phyloP scores from a whole-genome alignment of 2,329 filamentous ascomycete species.

The Remersonia thermophila region DNA sequence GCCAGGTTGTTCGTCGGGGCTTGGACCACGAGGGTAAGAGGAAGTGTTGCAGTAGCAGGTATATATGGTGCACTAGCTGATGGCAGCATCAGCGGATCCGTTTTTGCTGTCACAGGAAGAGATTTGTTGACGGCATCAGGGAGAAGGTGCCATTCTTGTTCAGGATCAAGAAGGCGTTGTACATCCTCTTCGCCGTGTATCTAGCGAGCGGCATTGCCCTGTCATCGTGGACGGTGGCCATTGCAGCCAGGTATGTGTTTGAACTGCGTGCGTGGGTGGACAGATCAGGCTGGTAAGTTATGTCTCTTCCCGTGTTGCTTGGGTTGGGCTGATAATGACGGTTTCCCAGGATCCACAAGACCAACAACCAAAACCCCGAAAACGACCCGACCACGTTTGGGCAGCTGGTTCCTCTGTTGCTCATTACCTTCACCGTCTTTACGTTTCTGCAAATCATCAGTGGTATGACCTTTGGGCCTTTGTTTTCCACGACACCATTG shows the following conservation, averaged over 20 bases:
- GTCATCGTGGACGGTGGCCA: conserved; percentile 13
- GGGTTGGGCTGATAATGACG: not conserved
- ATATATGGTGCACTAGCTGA: too few species aligned
- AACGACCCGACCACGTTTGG: conserved; percentile 24
- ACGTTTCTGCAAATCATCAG: conserved; percentile 20
- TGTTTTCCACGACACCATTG: too few species aligned
- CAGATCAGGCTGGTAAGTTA: conserved; percentile 12
- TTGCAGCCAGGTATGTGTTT: conserved; percentile 18
- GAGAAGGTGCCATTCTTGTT: conserved; percentile 3
- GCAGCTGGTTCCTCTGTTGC: conserved; percentile 22
- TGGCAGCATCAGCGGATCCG: too few species aligned
- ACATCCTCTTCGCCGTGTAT: conserved; percentile 10
- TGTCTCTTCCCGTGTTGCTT: not conserved
- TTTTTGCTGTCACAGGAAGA: too few species aligned
- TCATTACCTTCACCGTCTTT: conserved; percentile 23
- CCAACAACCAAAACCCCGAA: conserved; percentile 18
- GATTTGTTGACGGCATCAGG: conserved; percentile 6
- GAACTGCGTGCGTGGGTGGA: conserved; percentile 21
- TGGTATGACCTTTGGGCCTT: too few species aligned
- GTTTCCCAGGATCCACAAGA: conserved; percentile 5
- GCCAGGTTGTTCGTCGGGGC: conserved; percentile 10
- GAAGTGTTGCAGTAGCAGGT: too few species aligned
- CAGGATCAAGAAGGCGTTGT: conserved; percentile 5
- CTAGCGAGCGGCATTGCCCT: conserved; percentile 17
- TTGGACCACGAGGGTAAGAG: conserved; percentile 4